phyloP scores from a whole-genome alignment of 2,329 filamentous ascomycete species.

The Ophiostoma sp. region DNA sequence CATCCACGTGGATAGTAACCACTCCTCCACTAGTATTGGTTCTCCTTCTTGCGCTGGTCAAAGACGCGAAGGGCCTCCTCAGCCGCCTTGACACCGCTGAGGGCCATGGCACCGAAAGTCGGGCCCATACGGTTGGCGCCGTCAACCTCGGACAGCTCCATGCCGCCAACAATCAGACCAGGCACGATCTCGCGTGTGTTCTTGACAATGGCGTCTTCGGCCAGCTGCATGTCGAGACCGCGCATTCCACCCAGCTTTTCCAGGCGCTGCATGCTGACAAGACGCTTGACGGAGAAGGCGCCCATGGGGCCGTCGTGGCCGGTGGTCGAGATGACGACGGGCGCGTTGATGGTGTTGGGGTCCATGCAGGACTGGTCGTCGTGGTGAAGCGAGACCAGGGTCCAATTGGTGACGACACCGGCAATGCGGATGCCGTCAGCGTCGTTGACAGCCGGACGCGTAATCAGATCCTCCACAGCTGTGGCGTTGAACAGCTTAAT shows the following conservation, averaged over 20 bases:
- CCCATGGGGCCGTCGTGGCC: conserved; percentile 91
- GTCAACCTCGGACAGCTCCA: conserved; percentile 90
- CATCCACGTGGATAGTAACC: background rate
- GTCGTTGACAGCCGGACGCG: conserved; percentile 54
- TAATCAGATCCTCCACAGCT: conserved; percentile 88
- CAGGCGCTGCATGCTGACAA: conserved; percentile 83
- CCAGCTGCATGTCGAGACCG: conserved; percentile 86
- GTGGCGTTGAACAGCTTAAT: conserved; percentile 97
- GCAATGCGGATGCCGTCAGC: conserved; percentile 66
- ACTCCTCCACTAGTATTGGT: background rate
- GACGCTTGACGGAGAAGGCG: conserved; percentile 85
- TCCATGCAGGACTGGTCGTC: conserved; percentile 95
- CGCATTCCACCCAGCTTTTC: conserved; percentile 89
- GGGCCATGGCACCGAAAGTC: conserved; percentile 85
- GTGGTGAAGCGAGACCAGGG: conserved; percentile 82
- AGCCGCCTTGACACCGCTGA: conserved; percentile 85
- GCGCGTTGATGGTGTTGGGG: conserved; percentile 94
- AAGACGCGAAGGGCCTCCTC: conserved; percentile 81
- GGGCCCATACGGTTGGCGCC: conserved; percentile 90
- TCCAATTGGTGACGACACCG: conserved; percentile 96
- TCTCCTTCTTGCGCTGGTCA: conserved; percentile 63
- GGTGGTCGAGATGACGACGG: conserved; percentile 83
- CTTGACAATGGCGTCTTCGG: conserved; percentile 93
- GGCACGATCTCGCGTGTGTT: conserved; percentile 83
- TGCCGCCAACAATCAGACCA: conserved; percentile 88